These are phyloP conservation scores for Scytalidium sp. DNA, from an alignment of 2,329 filamentous ascomycete genomes.

Conservation along the genomic window DNA sequence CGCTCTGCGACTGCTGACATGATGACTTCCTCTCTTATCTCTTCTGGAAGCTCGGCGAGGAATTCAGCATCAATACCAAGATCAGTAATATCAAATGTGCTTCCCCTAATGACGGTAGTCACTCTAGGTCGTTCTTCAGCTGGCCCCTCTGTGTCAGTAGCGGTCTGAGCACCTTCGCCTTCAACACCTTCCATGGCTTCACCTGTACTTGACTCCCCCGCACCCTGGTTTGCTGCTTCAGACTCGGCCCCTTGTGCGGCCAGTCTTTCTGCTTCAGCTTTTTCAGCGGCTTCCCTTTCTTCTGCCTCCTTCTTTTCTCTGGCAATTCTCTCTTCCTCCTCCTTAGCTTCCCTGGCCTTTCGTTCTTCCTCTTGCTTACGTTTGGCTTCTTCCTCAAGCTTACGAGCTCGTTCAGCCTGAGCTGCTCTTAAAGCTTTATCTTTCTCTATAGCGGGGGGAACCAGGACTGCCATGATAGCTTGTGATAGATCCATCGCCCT, in stretches of 20 bases:
- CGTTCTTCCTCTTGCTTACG: slow-evolving; percentile 64
- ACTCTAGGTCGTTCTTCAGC: slow-evolving; percentile 58
- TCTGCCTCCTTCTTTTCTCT: slow-evolving; percentile 69
- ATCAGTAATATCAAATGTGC: slow-evolving; percentile 88
- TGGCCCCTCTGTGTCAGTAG: slow-evolving; percentile 36
- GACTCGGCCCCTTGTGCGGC: slow-evolving; percentile 44
- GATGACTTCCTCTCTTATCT: slow-evolving; percentile 93
- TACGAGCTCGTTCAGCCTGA: slow-evolving; percentile 51
- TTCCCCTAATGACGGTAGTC: slow-evolving; percentile 79
- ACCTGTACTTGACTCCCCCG: slow-evolving; percentile 16
- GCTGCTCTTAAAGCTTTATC: slow-evolving; percentile 69
- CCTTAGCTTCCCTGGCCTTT: slow-evolving; percentile 65
- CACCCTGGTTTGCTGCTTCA: slow-evolving; percentile 35
- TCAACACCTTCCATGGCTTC: slow-evolving; percentile 75
- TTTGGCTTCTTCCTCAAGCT: slow-evolving; percentile 57
- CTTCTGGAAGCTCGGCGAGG: slow-evolving; percentile 93
- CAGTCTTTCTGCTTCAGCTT: slow-evolving; percentile 49
- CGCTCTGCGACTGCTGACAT: slow-evolving; percentile 84
- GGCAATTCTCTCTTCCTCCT: slow-evolving; percentile 64
- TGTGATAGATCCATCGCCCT: slow-evolving; percentile 66
- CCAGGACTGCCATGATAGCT: slow-evolving; percentile 68
- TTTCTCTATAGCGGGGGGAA: slow-evolving; percentile 80
- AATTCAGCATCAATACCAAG: slow-evolving; percentile 94
- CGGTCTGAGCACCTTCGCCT: slow-evolving; percentile 34
- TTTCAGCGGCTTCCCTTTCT: slow-evolving; percentile 62